Evolutionary conservation across 345 rosid species (phyloP).

Genomic region (Schrenkiella parvula): DNA sequence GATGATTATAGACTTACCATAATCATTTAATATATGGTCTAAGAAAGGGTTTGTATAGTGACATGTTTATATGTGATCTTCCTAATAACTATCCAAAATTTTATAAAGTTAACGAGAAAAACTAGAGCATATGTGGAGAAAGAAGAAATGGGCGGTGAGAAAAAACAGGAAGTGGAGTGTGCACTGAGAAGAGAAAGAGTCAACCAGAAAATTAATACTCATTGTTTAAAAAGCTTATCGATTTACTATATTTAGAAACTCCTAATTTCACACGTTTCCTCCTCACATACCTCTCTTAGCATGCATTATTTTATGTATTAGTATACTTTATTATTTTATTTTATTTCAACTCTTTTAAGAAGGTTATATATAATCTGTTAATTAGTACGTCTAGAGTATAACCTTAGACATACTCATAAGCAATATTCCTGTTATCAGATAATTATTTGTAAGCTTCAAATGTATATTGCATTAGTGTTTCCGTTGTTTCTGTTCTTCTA

Average conservation of each 20-base stretch:
- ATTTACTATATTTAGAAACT: conserved; percentile 23
- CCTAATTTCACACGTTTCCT: conserved; percentile 24
- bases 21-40: background rate
- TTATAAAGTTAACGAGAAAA: background rate
- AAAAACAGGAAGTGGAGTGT: conserved; percentile 26
- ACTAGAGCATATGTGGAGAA: conserved; percentile 25
- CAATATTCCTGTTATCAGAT: background rate
- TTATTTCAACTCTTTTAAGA: background rate
- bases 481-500: background rate
- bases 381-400: background rate
- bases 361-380: background rate
- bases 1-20: conserved; percentile 18
- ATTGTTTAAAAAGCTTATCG: background rate
- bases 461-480: background rate
- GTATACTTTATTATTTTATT: background rate
- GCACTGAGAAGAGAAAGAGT: conserved; percentile 31
- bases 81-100: conserved; percentile 5
- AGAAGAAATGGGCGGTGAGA: conserved; percentile 33
- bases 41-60: conserved; percentile 5
- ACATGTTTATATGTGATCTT: conserved; percentile 21
- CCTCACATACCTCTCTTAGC: background rate
- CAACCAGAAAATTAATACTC: conserved; percentile 7
- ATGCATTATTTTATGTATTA: background rate
- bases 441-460: background rate
- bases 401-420: background rate